phyloP scores from a whole-genome alignment of 129 eudicot species.

The Oenanthe sinensis region DNA sequence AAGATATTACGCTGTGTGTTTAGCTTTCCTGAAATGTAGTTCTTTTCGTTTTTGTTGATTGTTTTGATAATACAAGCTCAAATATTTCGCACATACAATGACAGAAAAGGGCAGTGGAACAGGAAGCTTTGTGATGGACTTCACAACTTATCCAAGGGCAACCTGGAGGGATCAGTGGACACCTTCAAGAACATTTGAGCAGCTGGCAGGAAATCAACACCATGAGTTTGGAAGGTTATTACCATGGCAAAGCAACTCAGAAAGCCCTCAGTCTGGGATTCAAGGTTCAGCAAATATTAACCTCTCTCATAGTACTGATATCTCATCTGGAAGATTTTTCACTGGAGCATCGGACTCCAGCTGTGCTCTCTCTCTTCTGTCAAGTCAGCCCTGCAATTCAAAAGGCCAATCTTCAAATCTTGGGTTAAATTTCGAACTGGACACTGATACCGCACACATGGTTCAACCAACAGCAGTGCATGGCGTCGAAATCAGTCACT shows the following conservation, averaged over 20 bases:
- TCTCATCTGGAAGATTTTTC: constrained; percentile 49
- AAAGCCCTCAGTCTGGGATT: constrained; percentile 33
- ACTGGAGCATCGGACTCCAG: constrained; percentile 53
- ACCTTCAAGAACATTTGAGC: not conserved
- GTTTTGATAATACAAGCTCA: not conserved
- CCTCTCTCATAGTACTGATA: constrained; percentile 27
- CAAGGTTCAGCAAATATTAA: constrained; percentile 26
- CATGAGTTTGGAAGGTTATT: constrained; percentile 30
- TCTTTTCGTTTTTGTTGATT: not conserved
- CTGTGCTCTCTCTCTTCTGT: constrained; percentile 99
- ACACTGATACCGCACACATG: constrained; percentile 33
- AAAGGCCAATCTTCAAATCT: constrained; percentile 44
- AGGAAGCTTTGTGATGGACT: constrained; percentile 86
- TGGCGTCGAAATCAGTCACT: constrained; percentile 34
- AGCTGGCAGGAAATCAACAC: constrained; percentile 21
- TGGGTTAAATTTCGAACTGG: constrained; percentile 35
- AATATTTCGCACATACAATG: not conserved
- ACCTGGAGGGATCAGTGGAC: constrained; percentile 28
- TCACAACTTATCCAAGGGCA: constrained; percentile 39
- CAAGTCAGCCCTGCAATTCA: constrained; percentile 74
- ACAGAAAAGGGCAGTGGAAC: constrained; percentile 45
- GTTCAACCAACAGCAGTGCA: constrained; percentile 32
- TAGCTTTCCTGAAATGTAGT: not conserved
- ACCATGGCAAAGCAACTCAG: constrained; percentile 59
- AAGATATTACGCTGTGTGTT: not conserved